Percentiles rank a stretch among this genome's conserved stretches.
phyloP scores from a whole-genome alignment of 163 green algal species.

The Chlorella variabilis region DNA sequence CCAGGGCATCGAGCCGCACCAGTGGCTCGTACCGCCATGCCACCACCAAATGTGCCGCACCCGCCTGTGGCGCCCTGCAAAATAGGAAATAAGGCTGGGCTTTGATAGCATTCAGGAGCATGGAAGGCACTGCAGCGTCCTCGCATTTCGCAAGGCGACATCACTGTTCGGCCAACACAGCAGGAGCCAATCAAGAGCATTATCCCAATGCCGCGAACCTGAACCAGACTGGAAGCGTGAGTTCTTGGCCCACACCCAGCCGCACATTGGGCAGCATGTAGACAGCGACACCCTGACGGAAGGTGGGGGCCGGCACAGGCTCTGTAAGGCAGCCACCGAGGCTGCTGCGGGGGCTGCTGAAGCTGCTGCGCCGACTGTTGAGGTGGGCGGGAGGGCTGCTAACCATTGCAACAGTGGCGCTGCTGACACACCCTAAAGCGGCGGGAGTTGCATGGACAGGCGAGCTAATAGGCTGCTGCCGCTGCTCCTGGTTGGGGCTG shows the following conservation, averaged over 20 bases:
- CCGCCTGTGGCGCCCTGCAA: conserved; percentile 24
- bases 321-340: neutral
- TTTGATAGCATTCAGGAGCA: no score
- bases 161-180: no score
- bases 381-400: neutral
- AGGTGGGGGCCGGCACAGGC: neutral
- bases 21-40: conserved; percentile 30
- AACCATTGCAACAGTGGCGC: neutral
- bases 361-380: neutral
- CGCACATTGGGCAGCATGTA: conserved; percentile 8
- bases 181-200: no score
- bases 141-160: no score
- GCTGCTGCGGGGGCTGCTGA: neutral
- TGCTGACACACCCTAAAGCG: neutral
- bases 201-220: no score
- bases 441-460: neutral
- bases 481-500: neutral
- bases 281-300: neutral
- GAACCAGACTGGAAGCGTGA: conserved; percentile 23
- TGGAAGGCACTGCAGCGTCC: no score
- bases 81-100: no score
- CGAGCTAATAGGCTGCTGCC: neutral
- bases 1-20: conserved; percentile 49
- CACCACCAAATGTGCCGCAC: conserved; percentile 21
- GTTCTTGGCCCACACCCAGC: conserved; percentile 17